A percentile compares a stretch with the other conserved stretches of the same genome.
Conservation (phyloP, 371 early-diverging fungal genomes). For the Circinella umbellata region DNA sequence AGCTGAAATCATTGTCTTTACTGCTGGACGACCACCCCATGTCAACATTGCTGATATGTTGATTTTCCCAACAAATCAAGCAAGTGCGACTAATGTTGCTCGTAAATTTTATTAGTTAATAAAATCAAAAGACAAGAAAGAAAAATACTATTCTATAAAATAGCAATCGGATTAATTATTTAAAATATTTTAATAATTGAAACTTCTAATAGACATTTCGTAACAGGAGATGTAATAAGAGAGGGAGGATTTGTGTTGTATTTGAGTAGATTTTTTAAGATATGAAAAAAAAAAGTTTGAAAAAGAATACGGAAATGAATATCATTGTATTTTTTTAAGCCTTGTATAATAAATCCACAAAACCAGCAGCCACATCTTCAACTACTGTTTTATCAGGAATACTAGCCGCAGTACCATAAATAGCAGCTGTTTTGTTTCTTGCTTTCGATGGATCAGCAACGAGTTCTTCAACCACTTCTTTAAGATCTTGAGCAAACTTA, state of each 20-base stretch:
- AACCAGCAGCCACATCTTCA: constrained; percentile 84
- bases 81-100: constrained; percentile 54
- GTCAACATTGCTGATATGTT: constrained; percentile 84
- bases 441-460: constrained; percentile 72
- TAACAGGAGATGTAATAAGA: too few relatives aligned
- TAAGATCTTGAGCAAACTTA: constrained; percentile 80
- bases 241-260: too few relatives aligned
- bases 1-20: constrained; percentile 85
- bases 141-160: too few relatives aligned
- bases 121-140: neutral
- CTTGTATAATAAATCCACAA: constrained; percentile 86
- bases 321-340: constrained; percentile 37
- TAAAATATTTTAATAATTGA: too few relatives aligned
- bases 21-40: constrained; percentile 81
- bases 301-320: neutral
- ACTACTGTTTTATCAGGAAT: constrained; percentile 87
- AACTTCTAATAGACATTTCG: too few relatives aligned
- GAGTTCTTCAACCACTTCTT: constrained; percentile 71
- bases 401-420: constrained; percentile 90
- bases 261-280: neutral
- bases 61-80: constrained; percentile 80
- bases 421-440: constrained; percentile 80
- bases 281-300: neutral
- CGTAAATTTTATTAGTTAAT: neutral
- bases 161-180: too few relatives aligned